Evolutionary conservation across 2,329 filamentous ascomycete species (phyloP).

Genomic region (Aspergillus ochraceus): DNA sequence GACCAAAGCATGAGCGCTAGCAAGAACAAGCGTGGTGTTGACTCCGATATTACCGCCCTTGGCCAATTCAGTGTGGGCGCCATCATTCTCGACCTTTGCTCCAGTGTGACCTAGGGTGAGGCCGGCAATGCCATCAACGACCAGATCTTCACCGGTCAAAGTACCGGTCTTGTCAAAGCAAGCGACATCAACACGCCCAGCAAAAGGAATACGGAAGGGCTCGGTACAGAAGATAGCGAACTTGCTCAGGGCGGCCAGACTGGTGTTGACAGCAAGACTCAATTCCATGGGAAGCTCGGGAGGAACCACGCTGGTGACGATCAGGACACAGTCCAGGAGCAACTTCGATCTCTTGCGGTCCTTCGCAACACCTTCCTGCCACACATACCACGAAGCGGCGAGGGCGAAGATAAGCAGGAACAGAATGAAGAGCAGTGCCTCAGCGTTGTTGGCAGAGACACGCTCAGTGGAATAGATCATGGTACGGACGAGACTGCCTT

Average conservation of each 20-base stretch:
- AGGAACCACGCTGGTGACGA: constrained; percentile 97
- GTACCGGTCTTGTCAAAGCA: constrained; percentile 99
- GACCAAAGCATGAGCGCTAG: constrained; percentile 91
- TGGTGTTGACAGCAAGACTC: constrained; percentile 95
- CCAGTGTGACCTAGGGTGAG: constrained; percentile 70
- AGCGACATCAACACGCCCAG: constrained; percentile 90
- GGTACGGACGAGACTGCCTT: constrained; percentile 93
- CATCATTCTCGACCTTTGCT: constrained; percentile 70
- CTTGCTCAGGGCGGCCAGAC: constrained; percentile 88
- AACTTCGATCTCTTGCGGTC: constrained; percentile 98
- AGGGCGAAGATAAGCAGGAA: constrained; percentile 96
- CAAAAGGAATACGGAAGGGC: constrained; percentile 96
- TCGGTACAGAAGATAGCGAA: constrained; percentile 98
- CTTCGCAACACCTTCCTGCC: constrained; percentile 91
- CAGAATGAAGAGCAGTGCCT: constrained; percentile 95
- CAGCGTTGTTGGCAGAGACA: constrained; percentile 96
- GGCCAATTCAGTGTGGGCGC: constrained; percentile 77
- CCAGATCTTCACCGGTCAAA: constrained; percentile 90
- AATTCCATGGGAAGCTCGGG: constrained; percentile 98
- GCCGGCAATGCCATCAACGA: constrained; percentile 95
- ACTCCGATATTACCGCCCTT: constrained; percentile 69
- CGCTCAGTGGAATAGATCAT: constrained; percentile 99
- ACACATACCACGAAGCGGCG: constrained; percentile 98
- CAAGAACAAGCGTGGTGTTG: constrained; percentile 88
- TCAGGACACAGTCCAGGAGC: constrained; percentile 93